Base-by-base conservation (phyloP, 2,329 filamentous ascomycete species). In the Rosellinia necatrix region DNA sequence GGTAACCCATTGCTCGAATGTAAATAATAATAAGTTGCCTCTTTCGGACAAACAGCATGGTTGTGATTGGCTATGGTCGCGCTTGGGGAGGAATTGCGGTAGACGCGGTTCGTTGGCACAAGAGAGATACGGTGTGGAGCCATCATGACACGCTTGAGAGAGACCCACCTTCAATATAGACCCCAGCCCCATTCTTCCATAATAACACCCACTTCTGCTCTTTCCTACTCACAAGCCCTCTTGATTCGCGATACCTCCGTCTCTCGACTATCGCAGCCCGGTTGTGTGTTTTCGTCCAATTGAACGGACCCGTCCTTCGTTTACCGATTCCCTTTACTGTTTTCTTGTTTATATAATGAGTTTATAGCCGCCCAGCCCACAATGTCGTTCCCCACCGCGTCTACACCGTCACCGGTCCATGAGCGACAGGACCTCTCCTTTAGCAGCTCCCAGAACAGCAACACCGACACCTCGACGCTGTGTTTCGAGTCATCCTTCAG, bases 401-500 rank as follows among this genome's bases (percentile, higher is more conserved):
- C 63, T 41, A 60, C 63, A 29, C 59, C 66, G 53, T 50, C 65
- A 46, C 62, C 63, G 21, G 46, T 49, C 41, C 55, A 56, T 56
- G 62, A 64, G 29, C 50, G 56, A 42, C 64, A 63, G 59, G 67
- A 70, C 38, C 43, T 54, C 24, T 60, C 52, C 6, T 68, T 66
- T 49, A 62, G 57, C 40, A 70, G 67, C 59, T 63, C 61, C 29
- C 67, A 68, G 52, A 61, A 51, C 52, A 68, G 64, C 51, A 67
- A 68, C 35, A 59, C 65, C 6, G 70, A 72, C 47, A 66, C 53
- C 9, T 70, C 68, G n/a, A 47, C 57, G 25, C 56, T 70, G 49
- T 71, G 69, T n/a, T 70, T 72, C 56, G 69, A 72, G 47, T 71
- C 70, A 5, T 71, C 70, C 21, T 72, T 72, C 57, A 63, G 68